Base-by-base conservation (phyloP, 1,284 basidiomycete genomes). In the Kalmanozyma brasiliensis region DNA sequence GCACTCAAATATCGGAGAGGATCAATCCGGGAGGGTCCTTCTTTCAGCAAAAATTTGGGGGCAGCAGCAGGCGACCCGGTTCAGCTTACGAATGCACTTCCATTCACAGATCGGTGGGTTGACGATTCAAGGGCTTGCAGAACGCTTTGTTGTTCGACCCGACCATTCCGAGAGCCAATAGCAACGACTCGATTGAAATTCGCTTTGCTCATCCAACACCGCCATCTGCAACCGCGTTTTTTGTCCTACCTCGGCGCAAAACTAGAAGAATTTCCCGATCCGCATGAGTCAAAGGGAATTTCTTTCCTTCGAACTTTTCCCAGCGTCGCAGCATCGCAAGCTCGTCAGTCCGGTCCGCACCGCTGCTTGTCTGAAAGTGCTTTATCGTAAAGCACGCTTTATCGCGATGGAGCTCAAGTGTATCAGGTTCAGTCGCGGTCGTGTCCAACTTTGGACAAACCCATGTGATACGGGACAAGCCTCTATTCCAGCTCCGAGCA, bases 41-140 rank as follows among this genome's bases (percentile, higher is more conserved):
- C 33, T 9, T 24, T 37, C 41, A 48, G 26, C 30, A 30, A 29
- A 38, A 53, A 29, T 43, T 37, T 8, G 48, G 37, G 42, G 17
- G 23, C 38, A 16, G 38, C 38, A 22, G 22, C 14, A 14, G 23
- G 38, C 26, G 13, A 22, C 17, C 14, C 36, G 14, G 30, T 38
- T 48, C 57, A 52, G 58, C 58, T 60, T 52, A 60, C 58, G 37
- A 60, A 60, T 43, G n/a, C 22, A 33, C n/a, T n/a, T n/a, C n/a
- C n/a, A n/a, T n/a, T n/a, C n/a, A n/a, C n/a, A n/a, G n/a, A n/a
- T n/a, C n/a, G n/a, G n/a, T n/a, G n/a, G n/a, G n/a, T n/a, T n/a
- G n/a, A n/a, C n/a, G 33, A 13, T 49, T 30, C 20, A n/a, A 11
- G 23, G 29, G 16, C 7, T 26, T 22, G 26, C 33, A 8, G 4